Conservation (phyloP, 1,284 basidiomycete genomes). For the Tetrapyrgos nigripes region DNA sequence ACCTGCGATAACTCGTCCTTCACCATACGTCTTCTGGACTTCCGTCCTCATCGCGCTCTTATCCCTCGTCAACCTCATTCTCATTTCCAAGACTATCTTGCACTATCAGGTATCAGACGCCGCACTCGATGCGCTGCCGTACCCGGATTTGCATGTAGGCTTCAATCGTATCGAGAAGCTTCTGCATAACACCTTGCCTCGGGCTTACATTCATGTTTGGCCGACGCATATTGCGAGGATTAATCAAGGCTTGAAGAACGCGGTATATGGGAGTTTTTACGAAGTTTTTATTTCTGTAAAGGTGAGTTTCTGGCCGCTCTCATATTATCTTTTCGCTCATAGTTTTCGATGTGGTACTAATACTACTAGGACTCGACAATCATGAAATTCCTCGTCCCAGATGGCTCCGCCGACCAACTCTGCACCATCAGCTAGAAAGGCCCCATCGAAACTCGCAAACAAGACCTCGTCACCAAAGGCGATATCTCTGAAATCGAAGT, state of each 20-base stretch:
- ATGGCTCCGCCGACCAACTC: not conserved
- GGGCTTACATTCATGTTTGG: constrained; percentile 7
- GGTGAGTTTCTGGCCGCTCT: constrained; percentile 3
- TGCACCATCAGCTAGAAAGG: constrained; percentile 8
- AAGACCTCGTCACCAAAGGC: constrained; percentile 15
- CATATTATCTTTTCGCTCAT: not conserved
- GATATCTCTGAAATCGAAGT: constrained; percentile 20
- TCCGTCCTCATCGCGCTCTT: constrained; percentile 5
- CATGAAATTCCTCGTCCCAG: constrained; percentile 17
- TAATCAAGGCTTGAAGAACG: constrained; percentile 10
- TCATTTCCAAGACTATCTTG: not conserved
- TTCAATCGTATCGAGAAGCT: not conserved
- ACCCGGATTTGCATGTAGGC: constrained; percentile 10
- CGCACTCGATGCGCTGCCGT: constrained; percentile 13
- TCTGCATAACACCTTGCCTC: not conserved
- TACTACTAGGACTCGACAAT: constrained; percentile 15
- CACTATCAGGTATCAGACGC: not conserved
- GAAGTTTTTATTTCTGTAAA: constrained; percentile 16
- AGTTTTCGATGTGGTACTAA: no score
- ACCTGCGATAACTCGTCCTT: not conserved
- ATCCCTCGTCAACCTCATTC: constrained; percentile 5
- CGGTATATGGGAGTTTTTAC: constrained; percentile 13
- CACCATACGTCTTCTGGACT: not conserved
- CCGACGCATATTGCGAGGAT: constrained; percentile 15
- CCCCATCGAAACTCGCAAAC: constrained; percentile 1